These are phyloP conservation scores for Aspergillus tubingensis DNA, from an alignment of 2,329 filamentous ascomycete species.

Conservation along the genomic window DNA sequence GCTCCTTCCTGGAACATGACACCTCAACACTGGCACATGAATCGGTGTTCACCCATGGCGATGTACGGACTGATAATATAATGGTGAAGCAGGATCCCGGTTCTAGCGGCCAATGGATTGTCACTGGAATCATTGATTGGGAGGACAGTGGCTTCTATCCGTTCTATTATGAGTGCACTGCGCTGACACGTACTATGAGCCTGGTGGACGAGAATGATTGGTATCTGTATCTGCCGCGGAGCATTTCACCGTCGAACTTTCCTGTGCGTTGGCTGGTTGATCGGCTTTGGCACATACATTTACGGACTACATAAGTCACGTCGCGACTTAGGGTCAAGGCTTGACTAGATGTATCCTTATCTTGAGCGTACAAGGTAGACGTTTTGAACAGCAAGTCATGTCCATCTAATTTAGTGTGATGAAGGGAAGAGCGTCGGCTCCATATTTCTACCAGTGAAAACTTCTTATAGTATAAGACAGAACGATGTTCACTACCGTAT, in stretches of 20 bases:
- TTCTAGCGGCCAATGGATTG: constrained; percentile 10
- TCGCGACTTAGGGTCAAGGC: too few relatives aligned
- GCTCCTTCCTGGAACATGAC: constrained; percentile 22
- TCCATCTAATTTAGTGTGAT: too few relatives aligned
- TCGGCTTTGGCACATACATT: constrained; percentile 23
- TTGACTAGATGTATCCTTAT: too few relatives aligned
- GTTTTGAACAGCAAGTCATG: too few relatives aligned
- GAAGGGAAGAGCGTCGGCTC: too few relatives aligned
- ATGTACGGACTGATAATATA: constrained; percentile 28
- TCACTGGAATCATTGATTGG: constrained; percentile 36
- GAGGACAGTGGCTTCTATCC: constrained; percentile 37
- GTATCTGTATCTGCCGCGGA: constrained; percentile 30
- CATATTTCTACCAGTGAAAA: too few relatives aligned
- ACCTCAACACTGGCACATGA: constrained; percentile 8
- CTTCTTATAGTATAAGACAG: too few relatives aligned
- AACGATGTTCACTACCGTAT: too few relatives aligned
- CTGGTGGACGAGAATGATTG: constrained; percentile 29
- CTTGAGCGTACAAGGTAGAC: too few relatives aligned
- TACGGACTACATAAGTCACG: constrained; percentile 11
- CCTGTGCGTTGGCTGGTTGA: constrained; percentile 26
- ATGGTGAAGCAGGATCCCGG: constrained; percentile 26
- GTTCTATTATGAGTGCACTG: constrained; percentile 30
- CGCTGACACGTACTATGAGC: constrained; percentile 20
- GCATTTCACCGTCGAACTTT: constrained; percentile 27
- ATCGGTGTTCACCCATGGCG: constrained; percentile 33